phyloP scores from a whole-genome alignment of 2,329 filamentous ascomycete species.

The Colletotrichum sp. region DNA sequence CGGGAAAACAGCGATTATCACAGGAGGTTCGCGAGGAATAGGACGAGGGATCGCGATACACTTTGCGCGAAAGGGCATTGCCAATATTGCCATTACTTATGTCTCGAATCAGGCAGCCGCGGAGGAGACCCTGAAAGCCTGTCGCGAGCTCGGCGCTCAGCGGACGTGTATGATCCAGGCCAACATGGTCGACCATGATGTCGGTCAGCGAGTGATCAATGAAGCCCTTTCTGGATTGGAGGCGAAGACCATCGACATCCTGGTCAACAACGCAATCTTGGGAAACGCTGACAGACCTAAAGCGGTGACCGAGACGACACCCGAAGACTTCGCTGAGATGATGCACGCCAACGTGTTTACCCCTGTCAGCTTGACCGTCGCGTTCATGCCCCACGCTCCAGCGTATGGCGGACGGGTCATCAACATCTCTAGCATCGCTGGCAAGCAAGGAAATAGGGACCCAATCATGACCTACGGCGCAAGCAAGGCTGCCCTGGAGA shows the following conservation, averaged over 20 bases:
- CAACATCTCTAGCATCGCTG: conserved; percentile 33
- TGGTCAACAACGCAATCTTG: conserved; percentile 2
- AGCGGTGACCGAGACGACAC: neutral
- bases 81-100: conserved; percentile 1
- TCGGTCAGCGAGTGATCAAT: neutral
- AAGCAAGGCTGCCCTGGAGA: conserved; percentile 37
- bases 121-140: neutral
- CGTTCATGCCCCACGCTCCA: conserved; percentile 29
- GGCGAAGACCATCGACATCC: neutral
- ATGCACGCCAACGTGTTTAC: conserved; percentile 9
- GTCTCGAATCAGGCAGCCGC: neutral
- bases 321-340: neutral
- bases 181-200: neutral
- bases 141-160: neutral
- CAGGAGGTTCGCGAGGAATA: neutral
- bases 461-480: conserved; percentile 29
- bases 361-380: conserved; percentile 33
- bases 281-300: neutral
- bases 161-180: neutral
- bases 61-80: neutral
- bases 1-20: conserved; percentile 1
- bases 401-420: conserved; percentile 34
- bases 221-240: neutral
- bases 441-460: neutral
- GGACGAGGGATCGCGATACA: neutral